A percentile compares a stretch with the other conserved stretches of the same genome.
Evolutionary conservation across 225 moss, liverwort and hornwort species (phyloP).

Genomic region (Polytrichum formosum): DNA sequence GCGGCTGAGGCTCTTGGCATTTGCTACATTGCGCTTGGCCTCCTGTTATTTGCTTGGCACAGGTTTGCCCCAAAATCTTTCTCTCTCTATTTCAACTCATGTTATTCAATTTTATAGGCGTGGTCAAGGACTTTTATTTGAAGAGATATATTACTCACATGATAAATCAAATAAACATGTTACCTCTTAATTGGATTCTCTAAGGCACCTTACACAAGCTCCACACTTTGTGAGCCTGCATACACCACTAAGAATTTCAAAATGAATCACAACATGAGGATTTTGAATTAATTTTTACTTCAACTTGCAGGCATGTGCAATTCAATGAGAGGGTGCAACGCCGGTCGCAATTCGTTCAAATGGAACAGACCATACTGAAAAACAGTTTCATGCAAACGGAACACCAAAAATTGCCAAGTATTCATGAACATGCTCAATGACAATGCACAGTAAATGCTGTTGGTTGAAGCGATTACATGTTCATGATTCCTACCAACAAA

Average conservation of each 20-base stretch:
- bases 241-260: neutral
- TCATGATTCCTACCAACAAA: too few relatives aligned
- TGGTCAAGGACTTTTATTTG: neutral
- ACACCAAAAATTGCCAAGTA: too few relatives aligned
- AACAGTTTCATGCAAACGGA: neutral
- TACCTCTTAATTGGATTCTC: neutral
- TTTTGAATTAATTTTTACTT: too few relatives aligned
- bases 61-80: slow-evolving; percentile 14
- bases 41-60: slow-evolving; percentile 40
- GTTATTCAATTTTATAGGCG: too few relatives aligned
- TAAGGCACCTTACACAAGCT: too few relatives aligned
- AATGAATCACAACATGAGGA: neutral
- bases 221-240: neutral
- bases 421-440: neutral
- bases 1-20: slow-evolving; percentile 39
- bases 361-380: slow-evolving; percentile 5
- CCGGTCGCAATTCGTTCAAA: slow-evolving; percentile 12
- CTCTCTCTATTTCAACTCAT: too few relatives aligned
- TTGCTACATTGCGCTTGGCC: slow-evolving; percentile 32
- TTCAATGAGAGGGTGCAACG: slow-evolving; percentile 30
- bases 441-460: too few relatives aligned
- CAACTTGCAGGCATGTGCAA: slow-evolving; percentile 29
- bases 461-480: too few relatives aligned
- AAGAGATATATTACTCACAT: neutral
- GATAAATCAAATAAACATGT: neutral